Base-by-base conservation (phyloP, 306 rosid genomes). In the Argentina anserina region DNA sequence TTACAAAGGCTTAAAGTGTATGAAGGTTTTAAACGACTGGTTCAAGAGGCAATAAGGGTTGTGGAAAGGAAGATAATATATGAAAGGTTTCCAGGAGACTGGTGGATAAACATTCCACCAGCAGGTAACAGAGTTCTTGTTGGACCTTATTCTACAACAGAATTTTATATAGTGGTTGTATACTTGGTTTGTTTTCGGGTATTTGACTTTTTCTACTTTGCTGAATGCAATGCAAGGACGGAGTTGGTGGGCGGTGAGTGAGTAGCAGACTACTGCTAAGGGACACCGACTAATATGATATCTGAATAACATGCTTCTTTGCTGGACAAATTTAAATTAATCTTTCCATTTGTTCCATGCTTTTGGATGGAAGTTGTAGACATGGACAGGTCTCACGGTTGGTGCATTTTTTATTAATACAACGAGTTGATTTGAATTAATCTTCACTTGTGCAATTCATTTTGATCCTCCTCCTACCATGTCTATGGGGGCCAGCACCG, bases 91-190 rank as follows among this genome's bases (percentile, higher is more conserved):
- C 1, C 0, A 34, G 67, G 15, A 61, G 67, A 61, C 20, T 18
- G 43, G 67, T 33, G 42, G 26, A 58, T 58, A 34, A 61, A 61
- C 43, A 61, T 34, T 61, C 67, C 67, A 61, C 67, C 42, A 33
- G 26, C 6, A 33, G 20, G 67, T 61, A 61, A 9, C 26, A 61
- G 0, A 0, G 42, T 33, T 33, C 14, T 25, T 61, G 67, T 61
- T 31, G 67, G 67, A 61, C 67, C 14, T 61, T 60, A 31, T 18
- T 61, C 3, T 15, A 33, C 8, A 29, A 29, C 34, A 13, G 20
- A 13, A 58, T 26, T 26, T 21, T 53, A 53, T 20, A 7, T 3
- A 8, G 8, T n/a, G 28, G 11, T 2, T 50, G 12, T 8, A 50
- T 49, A n/a, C 65, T 5, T 61, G 41, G 23, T 21, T 61, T 33